Conservation (phyloP, 306 rosid genomes). For the Astragalus glycyphyllos region DNA sequence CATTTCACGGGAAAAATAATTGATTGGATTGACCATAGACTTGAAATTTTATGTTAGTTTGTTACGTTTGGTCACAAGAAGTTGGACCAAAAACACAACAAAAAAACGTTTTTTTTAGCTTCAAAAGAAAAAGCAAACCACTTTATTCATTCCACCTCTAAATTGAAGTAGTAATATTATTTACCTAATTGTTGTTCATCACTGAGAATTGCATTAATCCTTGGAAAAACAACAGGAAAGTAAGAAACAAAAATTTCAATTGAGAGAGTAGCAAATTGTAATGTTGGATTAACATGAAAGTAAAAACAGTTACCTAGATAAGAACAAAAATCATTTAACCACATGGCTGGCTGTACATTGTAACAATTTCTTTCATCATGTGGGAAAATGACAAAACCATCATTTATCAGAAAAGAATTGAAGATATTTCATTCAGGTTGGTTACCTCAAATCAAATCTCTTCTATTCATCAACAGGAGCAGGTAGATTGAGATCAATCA, state of each 20-base stretch:
- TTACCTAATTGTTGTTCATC: neutral
- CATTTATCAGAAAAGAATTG: slow-evolving; percentile 39
- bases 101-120: slow-evolving; percentile 11
- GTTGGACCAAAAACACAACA: slow-evolving; percentile 19
- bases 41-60: slow-evolving; percentile 26
- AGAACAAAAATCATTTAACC: slow-evolving; percentile 41
- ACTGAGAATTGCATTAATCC: too few species aligned
- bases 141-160: neutral
- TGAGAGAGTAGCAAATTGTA: slow-evolving; percentile 37
- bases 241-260: slow-evolving; percentile 35
- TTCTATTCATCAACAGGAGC: slow-evolving; percentile 76
- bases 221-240: neutral
- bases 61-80: neutral
- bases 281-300: slow-evolving; percentile 44
- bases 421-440: slow-evolving; percentile 42
- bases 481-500: slow-evolving; percentile 90
- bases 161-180: neutral
- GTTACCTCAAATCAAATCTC: slow-evolving; percentile 46
- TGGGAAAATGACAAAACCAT: slow-evolving; percentile 40
- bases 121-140: slow-evolving; percentile 38
- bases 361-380: slow-evolving; percentile 42
- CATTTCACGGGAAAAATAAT: slow-evolving; percentile 28
- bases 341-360: slow-evolving; percentile 56
- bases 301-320: slow-evolving; percentile 42
- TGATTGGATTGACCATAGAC: slow-evolving; percentile 23